A percentile compares a stretch with the other conserved stretches of the same genome.
These are phyloP conservation scores for Hydrangea macrophylla DNA, from an alignment of 148 eudicot genomes.

Conservation along the genomic window DNA sequence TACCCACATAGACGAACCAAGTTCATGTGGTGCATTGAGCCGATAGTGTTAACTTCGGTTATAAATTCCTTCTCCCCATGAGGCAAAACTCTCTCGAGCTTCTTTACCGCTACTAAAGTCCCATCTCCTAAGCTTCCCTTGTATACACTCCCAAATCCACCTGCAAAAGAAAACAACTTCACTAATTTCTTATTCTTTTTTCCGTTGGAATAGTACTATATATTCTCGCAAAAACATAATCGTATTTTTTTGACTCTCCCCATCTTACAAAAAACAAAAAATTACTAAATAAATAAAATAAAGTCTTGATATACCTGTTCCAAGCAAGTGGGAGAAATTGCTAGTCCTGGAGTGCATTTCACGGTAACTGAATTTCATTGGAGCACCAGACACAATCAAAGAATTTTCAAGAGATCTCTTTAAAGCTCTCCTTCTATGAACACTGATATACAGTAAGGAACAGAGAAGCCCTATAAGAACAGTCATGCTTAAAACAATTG, in stretches of 20 bases:
- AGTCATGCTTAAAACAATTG: constrained; percentile 66
- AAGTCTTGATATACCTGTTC: constrained; percentile 48
- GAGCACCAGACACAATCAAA: constrained; percentile 70
- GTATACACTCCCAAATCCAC: constrained; percentile 93
- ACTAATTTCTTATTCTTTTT: no score
- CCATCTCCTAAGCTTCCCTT: constrained; percentile 84
- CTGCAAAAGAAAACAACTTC: constrained; percentile 29
- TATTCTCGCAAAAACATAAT: no score
- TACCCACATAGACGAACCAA: constrained; percentile 92
- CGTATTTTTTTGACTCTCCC: not conserved
- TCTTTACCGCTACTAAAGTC: constrained; percentile 79
- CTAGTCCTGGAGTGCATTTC: constrained; percentile 68
- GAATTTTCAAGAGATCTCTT: constrained; percentile 65
- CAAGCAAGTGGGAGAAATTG: constrained; percentile 64
- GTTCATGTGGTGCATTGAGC: constrained; percentile 99
- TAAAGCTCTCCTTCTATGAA: constrained; percentile 49
- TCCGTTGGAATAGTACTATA: no score
- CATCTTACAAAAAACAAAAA: no score
- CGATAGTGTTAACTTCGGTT: constrained; percentile 87
- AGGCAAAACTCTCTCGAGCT: constrained; percentile 81
- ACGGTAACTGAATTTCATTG: constrained; percentile 61
- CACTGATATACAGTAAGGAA: constrained; percentile 55
- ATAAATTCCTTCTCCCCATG: constrained; percentile 91
- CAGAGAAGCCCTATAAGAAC: constrained; percentile 56
- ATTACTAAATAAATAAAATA: not conserved